Evolutionary conservation across 1,284 basidiomycete genomes (phyloP), one percentile per base, ranked within the genome.

Genomic region (Tremellales sp.): DNA sequence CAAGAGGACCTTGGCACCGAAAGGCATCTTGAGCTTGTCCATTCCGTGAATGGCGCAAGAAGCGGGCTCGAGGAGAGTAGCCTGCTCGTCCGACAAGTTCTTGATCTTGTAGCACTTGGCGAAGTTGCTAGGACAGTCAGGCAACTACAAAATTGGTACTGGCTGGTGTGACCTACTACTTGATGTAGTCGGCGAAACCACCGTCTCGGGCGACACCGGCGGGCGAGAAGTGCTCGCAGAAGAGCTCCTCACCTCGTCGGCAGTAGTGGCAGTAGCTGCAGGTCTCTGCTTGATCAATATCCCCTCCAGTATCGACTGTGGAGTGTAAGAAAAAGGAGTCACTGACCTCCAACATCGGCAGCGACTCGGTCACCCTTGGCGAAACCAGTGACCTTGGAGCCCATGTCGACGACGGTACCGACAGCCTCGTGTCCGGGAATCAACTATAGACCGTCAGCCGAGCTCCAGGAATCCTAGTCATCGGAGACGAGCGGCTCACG

Each of bases 21-120:
- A 84, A 15, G 84, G 80, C 24, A 86, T 82, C 52, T 79, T 80
- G 46, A 92, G 80, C 67, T 87, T 88, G 76, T 91, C 89, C 53
- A 89, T 80, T 12, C 89, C 89, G 73, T 92, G 89, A 47, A 92
- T 81, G 15, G 89, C 89, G 67, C 89, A 92, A 13, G 88, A 84
- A 3, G 88, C 85, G 17, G 89, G 89, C 70, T 92, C 89, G 47
- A 91, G 76, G n/a, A 92, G 80, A 3, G 87, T 89, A 0, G 89
- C 85, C 62, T 91, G 87, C 71, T 88, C 85, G 62, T 91, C 87
- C n/a, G 83, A 80, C 40, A 91, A 79, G 73, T 90, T 90, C 63
- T 84, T 73, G 67, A 91, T 85, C 73, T 85, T 86, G 80, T 85
- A 91, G 25, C 88, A 78, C 68, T 89, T 90, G 65, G 83, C 80